Base-by-base conservation (phyloP, 768 basidiomycete species). In the Sporobolomyces roseus region DNA sequence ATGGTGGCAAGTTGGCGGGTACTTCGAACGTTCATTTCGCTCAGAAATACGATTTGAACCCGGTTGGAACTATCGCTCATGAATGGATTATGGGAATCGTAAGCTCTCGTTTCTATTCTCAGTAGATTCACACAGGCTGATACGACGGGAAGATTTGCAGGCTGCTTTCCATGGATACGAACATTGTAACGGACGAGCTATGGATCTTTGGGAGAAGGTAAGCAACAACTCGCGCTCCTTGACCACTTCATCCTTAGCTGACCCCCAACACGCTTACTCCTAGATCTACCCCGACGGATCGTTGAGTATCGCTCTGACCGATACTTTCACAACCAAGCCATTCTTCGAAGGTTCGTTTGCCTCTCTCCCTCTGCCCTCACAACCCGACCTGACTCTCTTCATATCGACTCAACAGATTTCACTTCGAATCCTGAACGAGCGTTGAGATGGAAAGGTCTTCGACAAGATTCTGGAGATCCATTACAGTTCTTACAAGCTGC, bases 1-100 rank as follows among this genome's bases (percentile, higher is more conserved):
- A 9, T 41, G 65, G 35, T 60, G 90, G 91, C 2, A 80, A 79
- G 46, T 78, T 93, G n/a, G 78, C 80, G 33, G 93, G 93, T 23
- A 97, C 94, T 1, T 92, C 90, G 74, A 99, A 99, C 79, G 94
- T 94, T 9, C 85, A 92, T 77, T 82, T 97, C n/a, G 94, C 96
- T 5, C 83, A 66, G 21, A 61, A 72, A 58, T 75, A 70, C 58
- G 70, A 66, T 35, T 6, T 74, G 23, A 56, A 45, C 21, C 75
- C 76, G 5, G 68, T 77, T 27, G 76, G 76, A 1, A 81, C 81
- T 21, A 81, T 82, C 38, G 81, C 81, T 1, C 81, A 82, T 68
- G 81, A 82, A 63, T 81, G 79, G 78, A 80, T 79, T 48, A 81
- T 80, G 75, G 76, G 75, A 7, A 60, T 74, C 38, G 73, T 48